Conservation (phyloP, 768 basidiomycete genomes). For the Boletus vermiculosoides region DNA sequence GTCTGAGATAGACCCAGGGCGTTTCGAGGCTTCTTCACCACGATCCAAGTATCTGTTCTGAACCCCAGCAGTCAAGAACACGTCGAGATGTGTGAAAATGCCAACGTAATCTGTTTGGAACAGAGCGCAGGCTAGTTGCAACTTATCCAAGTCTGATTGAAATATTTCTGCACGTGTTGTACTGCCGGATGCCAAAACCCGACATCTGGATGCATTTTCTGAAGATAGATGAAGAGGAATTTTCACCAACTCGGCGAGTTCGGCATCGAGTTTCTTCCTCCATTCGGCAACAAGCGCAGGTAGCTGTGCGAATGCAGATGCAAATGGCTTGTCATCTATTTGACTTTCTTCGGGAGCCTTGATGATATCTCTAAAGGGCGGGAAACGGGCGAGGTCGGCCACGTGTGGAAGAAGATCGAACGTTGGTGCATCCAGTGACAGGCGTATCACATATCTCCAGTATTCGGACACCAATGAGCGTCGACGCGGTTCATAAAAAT, state of each 20-base stretch:
- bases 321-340: background rate
- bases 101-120: no score
- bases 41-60: no score
- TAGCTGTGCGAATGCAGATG: background rate
- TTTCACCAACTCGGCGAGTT: background rate
- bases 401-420: background rate
- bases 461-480: constrained; percentile 1
- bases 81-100: no score
- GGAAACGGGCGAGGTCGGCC: background rate
- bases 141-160: background rate
- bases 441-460: background rate
- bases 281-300: background rate
- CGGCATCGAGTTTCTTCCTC: background rate
- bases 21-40: no score
- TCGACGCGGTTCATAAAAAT: constrained; percentile 4
- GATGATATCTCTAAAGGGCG: background rate
- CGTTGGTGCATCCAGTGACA: background rate
- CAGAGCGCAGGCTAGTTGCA: constrained; percentile 8
- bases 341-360: background rate
- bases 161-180: background rate
- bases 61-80: no score
- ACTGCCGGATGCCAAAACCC: no score
- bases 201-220: no score
- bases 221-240: background rate
- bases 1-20: no score